These are phyloP conservation scores for Physaria fendleri DNA, from an alignment of 345 rosid species.

Conservation along the genomic window DNA sequence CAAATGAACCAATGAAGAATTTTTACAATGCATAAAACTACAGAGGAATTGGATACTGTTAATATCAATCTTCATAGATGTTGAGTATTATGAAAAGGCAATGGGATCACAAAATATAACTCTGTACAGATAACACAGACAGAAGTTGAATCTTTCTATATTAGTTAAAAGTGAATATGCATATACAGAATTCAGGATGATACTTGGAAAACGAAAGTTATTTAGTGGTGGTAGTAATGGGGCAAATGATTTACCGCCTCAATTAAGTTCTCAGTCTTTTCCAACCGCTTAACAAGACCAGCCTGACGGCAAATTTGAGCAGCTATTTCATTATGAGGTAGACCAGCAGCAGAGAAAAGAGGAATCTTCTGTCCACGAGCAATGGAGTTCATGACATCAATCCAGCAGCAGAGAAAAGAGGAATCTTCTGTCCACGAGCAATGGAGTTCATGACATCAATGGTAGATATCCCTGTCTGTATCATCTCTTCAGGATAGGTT, in stretches of 20 bases:
- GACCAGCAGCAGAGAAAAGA: too few species aligned
- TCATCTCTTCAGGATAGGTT: constrained; percentile 99
- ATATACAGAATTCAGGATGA: neutral
- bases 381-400: too few species aligned
- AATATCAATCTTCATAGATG: neutral
- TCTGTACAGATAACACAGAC: neutral
- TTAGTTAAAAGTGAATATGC: neutral
- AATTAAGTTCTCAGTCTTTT: constrained; percentile 70
- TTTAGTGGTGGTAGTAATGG: constrained; percentile 2
- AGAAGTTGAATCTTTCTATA: neutral
- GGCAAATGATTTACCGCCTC: constrained; percentile 55
- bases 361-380: too few species aligned
- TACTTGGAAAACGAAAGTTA: neutral
- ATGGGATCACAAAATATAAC: neutral
- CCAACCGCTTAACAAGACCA: constrained; percentile 95
- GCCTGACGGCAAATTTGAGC: constrained; percentile 99
- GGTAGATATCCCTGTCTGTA: constrained; percentile 95
- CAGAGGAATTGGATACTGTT: neutral
- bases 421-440: constrained; percentile 98
- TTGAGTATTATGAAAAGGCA: neutral
- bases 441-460: constrained; percentile 99
- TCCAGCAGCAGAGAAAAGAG: constrained; percentile 98
- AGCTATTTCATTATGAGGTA: constrained; percentile 98
- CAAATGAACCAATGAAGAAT: neutral
- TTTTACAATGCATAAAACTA: neutral